Conservation (phyloP, 108 stramenopile species). For the Bacterosira constricta region DNA sequence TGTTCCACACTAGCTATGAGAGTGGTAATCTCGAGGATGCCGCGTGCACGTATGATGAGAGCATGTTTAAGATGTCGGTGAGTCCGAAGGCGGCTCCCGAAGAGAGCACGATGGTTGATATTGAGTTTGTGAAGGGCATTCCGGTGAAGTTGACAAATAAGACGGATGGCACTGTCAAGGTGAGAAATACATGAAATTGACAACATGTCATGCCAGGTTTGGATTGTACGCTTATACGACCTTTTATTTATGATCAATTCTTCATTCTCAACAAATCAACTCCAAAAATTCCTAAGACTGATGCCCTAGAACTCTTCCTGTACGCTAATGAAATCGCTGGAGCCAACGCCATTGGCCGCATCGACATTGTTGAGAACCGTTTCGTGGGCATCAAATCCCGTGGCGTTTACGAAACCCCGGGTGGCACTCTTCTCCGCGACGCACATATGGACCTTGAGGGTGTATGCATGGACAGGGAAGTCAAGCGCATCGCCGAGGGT, state of each 20-base stretch:
- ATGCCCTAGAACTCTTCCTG: slow-evolving; percentile 94
- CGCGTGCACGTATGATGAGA: slow-evolving; percentile 76
- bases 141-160: slow-evolving; percentile 96
- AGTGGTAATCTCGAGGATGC: slow-evolving; percentile 94
- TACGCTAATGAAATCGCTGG: slow-evolving; percentile 98
- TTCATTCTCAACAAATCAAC: too few species aligned
- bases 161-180: slow-evolving; percentile 82
- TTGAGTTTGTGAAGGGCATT: slow-evolving; percentile 93
- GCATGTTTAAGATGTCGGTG: slow-evolving; percentile 95
- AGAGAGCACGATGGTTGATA: slow-evolving; percentile 65
- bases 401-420: slow-evolving; percentile 99
- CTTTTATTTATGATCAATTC: too few species aligned
- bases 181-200: background rate
- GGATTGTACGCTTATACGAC: too few species aligned
- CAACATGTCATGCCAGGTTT: too few species aligned
- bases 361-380: slow-evolving; percentile 99
- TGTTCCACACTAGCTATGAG: slow-evolving; percentile 99
- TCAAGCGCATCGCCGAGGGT: slow-evolving; percentile 95
- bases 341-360: slow-evolving; percentile 95
- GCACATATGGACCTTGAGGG: slow-evolving; percentile 98
- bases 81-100: slow-evolving; percentile 92
- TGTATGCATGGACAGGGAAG: slow-evolving; percentile 97
- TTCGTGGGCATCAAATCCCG: slow-evolving; percentile 99
- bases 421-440: slow-evolving; percentile 92
- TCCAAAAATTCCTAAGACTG: too few species aligned